A percentile compares a stretch with the other conserved stretches of the same genome.
These are phyloP conservation scores for Dothistroma pini DNA, from an alignment of 2,329 filamentous ascomycete species.

Conservation along the genomic window DNA sequence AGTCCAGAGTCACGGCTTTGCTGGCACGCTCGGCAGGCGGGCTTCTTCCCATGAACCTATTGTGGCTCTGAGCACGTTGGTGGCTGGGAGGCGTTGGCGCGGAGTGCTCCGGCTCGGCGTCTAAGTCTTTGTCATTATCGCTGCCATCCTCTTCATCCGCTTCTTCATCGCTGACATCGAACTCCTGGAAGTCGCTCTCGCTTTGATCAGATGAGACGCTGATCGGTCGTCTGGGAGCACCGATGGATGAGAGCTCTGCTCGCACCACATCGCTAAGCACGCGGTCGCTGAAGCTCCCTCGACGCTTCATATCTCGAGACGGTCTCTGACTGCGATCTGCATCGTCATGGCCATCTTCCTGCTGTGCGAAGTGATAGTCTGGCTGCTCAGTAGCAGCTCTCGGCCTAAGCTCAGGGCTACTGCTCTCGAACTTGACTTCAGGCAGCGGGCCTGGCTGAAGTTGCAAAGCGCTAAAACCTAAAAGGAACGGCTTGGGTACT, in stretches of 20 bases:
- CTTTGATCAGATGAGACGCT: slow-evolving; percentile 21
- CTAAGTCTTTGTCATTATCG: background rate
- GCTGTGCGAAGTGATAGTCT: background rate
- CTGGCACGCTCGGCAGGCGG: background rate
- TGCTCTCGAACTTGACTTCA: slow-evolving; percentile 24
- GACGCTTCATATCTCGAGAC: background rate
- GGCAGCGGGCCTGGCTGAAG: slow-evolving; percentile 27
- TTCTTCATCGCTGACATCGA: slow-evolving; percentile 15
- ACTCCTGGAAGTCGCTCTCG: slow-evolving; percentile 18
- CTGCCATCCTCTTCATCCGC: slow-evolving; percentile 14
- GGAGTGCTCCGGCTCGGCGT: slow-evolving; percentile 5
- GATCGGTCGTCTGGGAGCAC: slow-evolving; percentile 24
- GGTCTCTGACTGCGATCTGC: background rate
- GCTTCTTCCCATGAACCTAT: slow-evolving; percentile 1
- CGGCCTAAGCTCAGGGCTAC: slow-evolving; percentile 12
- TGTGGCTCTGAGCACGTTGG: slow-evolving; percentile 3
- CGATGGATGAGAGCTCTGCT: slow-evolving; percentile 27
- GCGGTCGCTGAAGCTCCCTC: slow-evolving; percentile 22
- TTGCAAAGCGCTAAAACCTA: slow-evolving; percentile 18
- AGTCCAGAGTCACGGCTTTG: background rate
- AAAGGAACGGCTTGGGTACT: slow-evolving; percentile 3
- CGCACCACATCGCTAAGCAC: slow-evolving; percentile 18
- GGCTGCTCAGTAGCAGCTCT: background rate
- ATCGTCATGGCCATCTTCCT: background rate
- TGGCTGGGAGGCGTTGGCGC: background rate